A percentile compares a stretch with the other conserved stretches of the same genome.
phyloP scores from a whole-genome alignment of 805 yeast species.

The Wickerhamomyces queroliae region DNA sequence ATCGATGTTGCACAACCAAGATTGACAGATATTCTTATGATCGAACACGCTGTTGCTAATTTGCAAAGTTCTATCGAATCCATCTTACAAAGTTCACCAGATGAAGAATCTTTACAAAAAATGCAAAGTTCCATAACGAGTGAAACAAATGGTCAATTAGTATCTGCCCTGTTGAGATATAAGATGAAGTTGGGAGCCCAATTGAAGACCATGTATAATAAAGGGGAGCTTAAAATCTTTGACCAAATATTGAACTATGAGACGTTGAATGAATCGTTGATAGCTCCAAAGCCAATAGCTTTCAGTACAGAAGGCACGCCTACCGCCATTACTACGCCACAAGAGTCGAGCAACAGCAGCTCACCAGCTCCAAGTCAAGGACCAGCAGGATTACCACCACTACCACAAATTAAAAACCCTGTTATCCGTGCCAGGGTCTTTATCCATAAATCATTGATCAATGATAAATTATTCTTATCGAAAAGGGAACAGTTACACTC shows the following conservation, averaged over 20 bases:
- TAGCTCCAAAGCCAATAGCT: not conserved
- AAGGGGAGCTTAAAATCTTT: slow-evolving; percentile 45
- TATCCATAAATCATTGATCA: slow-evolving; percentile 70
- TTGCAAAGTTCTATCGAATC: slow-evolving; percentile 46
- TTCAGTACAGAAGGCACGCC: not conserved
- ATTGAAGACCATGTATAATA: slow-evolving; percentile 46
- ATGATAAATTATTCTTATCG: slow-evolving; percentile 50
- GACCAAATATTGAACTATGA: slow-evolving; percentile 47
- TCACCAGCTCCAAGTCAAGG: no score
- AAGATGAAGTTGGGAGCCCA: slow-evolving; percentile 55
- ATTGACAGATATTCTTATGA: slow-evolving; percentile 20
- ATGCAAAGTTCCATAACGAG: slow-evolving; percentile 25
- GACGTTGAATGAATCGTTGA: not conserved
- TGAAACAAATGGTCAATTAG: slow-evolving; percentile 30
- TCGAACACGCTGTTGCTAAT: slow-evolving; percentile 49
- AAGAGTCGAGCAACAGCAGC: not conserved
- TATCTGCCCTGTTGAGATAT: slow-evolving; percentile 45
- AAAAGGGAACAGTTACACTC: slow-evolving; percentile 50
- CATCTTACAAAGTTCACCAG: slow-evolving; percentile 54
- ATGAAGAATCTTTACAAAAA: slow-evolving; percentile 33
- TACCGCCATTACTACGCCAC: not conserved
- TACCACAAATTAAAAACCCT: slow-evolving; percentile 62
- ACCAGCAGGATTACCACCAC: slow-evolving; percentile 54
- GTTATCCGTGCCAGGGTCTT: slow-evolving; percentile 65
- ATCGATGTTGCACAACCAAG: slow-evolving; percentile 2